Base-by-base conservation (phyloP, 345 rosid species). In the Toxicodendron radicans region DNA sequence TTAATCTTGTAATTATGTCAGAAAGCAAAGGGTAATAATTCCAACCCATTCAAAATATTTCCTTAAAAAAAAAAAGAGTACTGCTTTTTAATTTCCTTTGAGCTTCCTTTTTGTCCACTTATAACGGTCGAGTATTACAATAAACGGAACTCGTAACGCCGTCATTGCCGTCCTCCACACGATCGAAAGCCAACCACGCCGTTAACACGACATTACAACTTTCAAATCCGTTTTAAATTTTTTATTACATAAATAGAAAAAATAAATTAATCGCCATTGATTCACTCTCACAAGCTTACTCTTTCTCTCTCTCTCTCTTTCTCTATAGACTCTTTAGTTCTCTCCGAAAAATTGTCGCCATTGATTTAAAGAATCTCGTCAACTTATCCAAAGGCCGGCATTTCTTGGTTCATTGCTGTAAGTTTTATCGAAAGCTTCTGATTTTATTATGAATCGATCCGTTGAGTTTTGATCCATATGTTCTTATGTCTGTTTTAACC, bases 121-220 rank as follows among this genome's bases (percentile, higher is more conserved):
- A 24, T 68, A 84, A 84, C 87, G 87, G 87, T 84, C 84, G 80
- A 77, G 76, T 66, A 70, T 74, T 65, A 33, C 71, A 75, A 68
- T 35, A 43, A 62, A 76, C 77, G 77, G 77, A 70, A 16, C 45
- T 49, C 45, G 45, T 49, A 64, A 76, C 80, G 80, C 64, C 75
- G 80, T 80, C 56, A 58, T 57, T 70, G 45, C 80, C 72, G 76
- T 59, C 78, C 72, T 64, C 13, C 14, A 10, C 45, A 57, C 35
- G n/a, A 48, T 66, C 30, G 14, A 46, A 16, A 32, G 16, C 20
- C 11, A 24, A n/a, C 21, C 18, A 57, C 0, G 24, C 14, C 27
- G 23, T 70, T 66, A 71, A 72, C 81, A 79, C 27, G n/a, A n/a
- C 85, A 46, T 59, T 30, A 61, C 9, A 17, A 7, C 54, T 56